Percentiles rank a stretch among this genome's conserved stretches.
Conservation (phyloP, 371 early-diverging fungal species). For the Syncephalastrum contaminatum region DNA sequence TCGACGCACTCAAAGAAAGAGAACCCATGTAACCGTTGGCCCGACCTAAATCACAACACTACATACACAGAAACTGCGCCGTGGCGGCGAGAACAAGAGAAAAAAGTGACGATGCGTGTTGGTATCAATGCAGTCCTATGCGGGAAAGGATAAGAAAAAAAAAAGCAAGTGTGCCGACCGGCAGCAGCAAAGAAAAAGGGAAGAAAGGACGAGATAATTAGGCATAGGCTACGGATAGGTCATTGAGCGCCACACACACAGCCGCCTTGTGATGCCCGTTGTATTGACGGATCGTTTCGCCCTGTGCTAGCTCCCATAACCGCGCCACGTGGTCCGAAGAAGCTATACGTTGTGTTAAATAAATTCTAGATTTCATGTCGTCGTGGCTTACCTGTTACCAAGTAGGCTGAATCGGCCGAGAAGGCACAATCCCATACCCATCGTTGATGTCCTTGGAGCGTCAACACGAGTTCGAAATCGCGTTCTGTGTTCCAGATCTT, state of each 20-base stretch:
- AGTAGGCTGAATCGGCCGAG: conserved; percentile 89
- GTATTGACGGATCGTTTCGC: conserved; percentile 87
- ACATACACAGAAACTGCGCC: background rate
- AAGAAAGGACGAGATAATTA: conserved; percentile 9
- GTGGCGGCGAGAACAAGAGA: background rate
- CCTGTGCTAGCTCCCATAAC: conserved; percentile 82
- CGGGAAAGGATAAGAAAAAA: background rate
- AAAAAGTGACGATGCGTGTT: background rate
- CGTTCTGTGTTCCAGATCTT: conserved; percentile 71
- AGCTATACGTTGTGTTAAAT: conserved; percentile 37
- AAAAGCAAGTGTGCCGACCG: background rate
- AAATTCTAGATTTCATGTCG: background rate
- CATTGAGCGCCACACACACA: conserved; percentile 90
- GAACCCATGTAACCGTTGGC: no score
- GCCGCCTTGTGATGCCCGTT: conserved; percentile 91
- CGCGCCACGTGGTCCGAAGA: conserved; percentile 89
- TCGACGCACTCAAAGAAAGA: background rate
- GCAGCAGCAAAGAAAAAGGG: background rate
- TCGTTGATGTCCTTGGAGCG: conserved; percentile 80
- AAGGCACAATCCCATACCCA: conserved; percentile 97
- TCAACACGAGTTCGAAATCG: conserved; percentile 70
- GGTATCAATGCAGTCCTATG: background rate
- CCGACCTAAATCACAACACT: background rate
- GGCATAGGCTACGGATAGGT: conserved; percentile 58
- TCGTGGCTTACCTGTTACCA: conserved; percentile 68